Percentiles rank a stretch among this genome's conserved stretches.
Evolutionary conservation across 75 land plant species (phyloP).

Genomic region (Azolla pinnata): DNA sequence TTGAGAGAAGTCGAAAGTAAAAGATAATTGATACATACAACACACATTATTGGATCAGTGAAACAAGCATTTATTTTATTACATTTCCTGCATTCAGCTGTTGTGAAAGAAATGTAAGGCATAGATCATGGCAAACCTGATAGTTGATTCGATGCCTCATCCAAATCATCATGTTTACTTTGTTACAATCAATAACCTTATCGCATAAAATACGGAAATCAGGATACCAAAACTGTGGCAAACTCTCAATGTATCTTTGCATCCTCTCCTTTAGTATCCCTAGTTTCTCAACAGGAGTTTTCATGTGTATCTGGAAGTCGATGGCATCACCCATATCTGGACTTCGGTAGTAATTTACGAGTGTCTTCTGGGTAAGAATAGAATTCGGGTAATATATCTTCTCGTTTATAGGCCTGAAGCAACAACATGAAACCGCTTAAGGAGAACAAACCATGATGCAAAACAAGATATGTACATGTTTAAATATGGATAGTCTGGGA

Average conservation of each 20-base stretch:
- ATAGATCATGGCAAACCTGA: constrained; percentile 15
- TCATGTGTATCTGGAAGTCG: constrained; percentile 27
- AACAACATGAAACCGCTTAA: no score
- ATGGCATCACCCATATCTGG: constrained; percentile 39
- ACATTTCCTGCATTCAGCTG: no score
- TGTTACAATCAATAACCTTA: constrained; percentile 28
- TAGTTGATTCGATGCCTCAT: constrained; percentile 34
- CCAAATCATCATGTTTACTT: constrained; percentile 30
- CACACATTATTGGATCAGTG: no score
- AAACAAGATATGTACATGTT: no score
- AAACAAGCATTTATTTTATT: no score
- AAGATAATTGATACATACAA: no score
- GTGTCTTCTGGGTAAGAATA: constrained; percentile 19
- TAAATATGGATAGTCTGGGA: no score
- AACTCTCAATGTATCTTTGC: constrained; percentile 27
- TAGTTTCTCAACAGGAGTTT: constrained; percentile 30
- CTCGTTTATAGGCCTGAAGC: constrained; percentile 28
- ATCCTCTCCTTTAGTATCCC: constrained; percentile 27
- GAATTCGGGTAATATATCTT: constrained; percentile 35
- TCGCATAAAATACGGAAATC: constrained; percentile 33
- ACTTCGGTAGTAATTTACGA: constrained; percentile 32
- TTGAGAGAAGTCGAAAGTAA: no score
- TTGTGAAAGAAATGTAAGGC: not conserved
- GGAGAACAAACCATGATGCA: no score
- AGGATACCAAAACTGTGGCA: constrained; percentile 39